Base-by-base conservation (phyloP, 2,329 filamentous ascomycete species). In the Diaporthe sp. region DNA sequence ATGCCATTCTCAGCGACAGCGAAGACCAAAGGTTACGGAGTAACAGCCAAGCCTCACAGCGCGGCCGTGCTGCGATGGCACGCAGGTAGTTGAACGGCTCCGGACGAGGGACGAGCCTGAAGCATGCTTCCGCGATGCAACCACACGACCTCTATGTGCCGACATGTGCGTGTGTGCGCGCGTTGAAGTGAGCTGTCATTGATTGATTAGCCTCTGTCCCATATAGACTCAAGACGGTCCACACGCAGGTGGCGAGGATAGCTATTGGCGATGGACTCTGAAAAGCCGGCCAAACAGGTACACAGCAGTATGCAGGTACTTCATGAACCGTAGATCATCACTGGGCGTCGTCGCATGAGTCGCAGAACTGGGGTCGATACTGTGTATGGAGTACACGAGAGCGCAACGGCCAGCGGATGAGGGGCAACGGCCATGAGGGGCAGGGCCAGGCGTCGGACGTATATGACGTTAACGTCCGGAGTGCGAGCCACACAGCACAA, bases 131-230 rank as follows among this genome's bases (percentile, higher is more conserved):
- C 31, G 37, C 31, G 65, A 69, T 69, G 65, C 65, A 55, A 69
- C 65, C 65, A 69, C 65, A 55, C 65, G 49, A 55, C 65, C 34
- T 69, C 62, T 12, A 69, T 53, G 15, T 69, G 65, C 65, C 65
- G 65, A 69, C 46, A 51, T 55, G 65, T 53, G 46, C 31, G 22
- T 53, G 31, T 25, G 46, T 55, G 46, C 9, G 62, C 37, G n/a
- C 46, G 34, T 55, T 39, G 22, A 8, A 22, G 49, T 42, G 58
- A 42, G 65, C 65, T 55, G 65, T 69, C 65, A 68, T 6, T 39
- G 4, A 39, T 25, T 39, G 37, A 13, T 68, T 53, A 53, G 44
- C 31, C 46, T 53, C 31, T 53, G 46, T 53, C 12, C 46, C 31
- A 19, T 25, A 8, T 69, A 69, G 49, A 55, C 65, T 28, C n/a